These are phyloP conservation scores for Alternaria postmessia DNA, from an alignment of 2,329 filamentous ascomycete species.

Conservation along the genomic window DNA sequence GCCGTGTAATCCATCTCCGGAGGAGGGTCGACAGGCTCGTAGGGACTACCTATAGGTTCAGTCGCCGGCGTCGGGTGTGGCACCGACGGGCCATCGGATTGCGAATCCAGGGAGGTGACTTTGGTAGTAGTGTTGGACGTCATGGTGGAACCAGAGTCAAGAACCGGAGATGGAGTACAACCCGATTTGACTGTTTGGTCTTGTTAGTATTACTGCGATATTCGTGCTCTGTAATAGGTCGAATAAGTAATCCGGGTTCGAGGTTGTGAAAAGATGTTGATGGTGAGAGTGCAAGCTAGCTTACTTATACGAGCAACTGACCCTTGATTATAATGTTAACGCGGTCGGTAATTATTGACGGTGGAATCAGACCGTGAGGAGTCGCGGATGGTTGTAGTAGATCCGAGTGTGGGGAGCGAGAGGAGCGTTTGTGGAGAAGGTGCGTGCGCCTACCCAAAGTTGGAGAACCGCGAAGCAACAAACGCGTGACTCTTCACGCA, in stretches of 20 bases:
- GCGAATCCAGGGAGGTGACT: constrained; percentile 32
- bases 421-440: constrained; percentile 13
- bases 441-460: constrained; percentile 21
- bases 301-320: not conserved
- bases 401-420: constrained; percentile 9
- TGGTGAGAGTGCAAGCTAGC: not conserved
- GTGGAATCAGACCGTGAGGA: not conserved
- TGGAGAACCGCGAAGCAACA: constrained; percentile 10
- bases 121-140: constrained; percentile 20
- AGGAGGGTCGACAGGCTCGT: constrained; percentile 20
- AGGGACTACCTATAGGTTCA: constrained; percentile 25
- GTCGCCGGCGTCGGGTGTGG: constrained; percentile 40
- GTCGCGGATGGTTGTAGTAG: not conserved
- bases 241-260: not conserved
- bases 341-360: not conserved
- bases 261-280: not conserved
- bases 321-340: not conserved
- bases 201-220: not conserved
- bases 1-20: constrained; percentile 36
- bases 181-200: not conserved
- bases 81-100: constrained; percentile 27
- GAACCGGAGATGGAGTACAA: not conserved
- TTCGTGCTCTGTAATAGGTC: not conserved
- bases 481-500: not conserved
- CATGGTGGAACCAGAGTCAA: constrained; percentile 3